Evolutionary conservation across 371 early-diverging fungal genomes (phyloP), one percentile per base, ranked within the genome.

Genomic region (Furculomyces boomerangus): DNA sequence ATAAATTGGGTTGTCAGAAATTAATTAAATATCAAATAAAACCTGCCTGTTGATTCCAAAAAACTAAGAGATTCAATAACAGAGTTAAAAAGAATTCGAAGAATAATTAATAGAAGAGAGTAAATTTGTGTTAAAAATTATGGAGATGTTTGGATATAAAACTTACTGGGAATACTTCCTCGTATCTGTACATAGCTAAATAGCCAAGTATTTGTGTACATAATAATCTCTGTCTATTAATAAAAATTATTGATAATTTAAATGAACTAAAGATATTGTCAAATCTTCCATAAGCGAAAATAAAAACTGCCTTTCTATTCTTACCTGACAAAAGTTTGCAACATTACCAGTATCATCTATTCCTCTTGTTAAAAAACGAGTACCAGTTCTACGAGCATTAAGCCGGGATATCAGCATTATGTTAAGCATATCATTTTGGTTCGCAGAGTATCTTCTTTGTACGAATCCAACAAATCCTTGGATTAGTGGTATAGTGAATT

Each of bases 261-360:
- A n/a, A n/a, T n/a, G n/a, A n/a, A n/a, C n/a, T n/a, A n/a, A n/a
- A n/a, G n/a, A n/a, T n/a, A n/a, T n/a, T n/a, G n/a, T n/a, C n/a
- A n/a, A n/a, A n/a, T n/a, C n/a, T n/a, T n/a, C n/a, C n/a, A n/a
- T n/a, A n/a, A n/a, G n/a, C n/a, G n/a, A n/a, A n/a, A n/a, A n/a
- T n/a, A n/a, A n/a, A n/a, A n/a, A n/a, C n/a, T n/a, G n/a, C n/a
- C n/a, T n/a, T n/a, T n/a, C n/a, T n/a, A n/a, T n/a, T n/a, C n/a
- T n/a, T n/a, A n/a, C n/a, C n/a, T 99, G 98, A 2, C 98, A 98
- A 70, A 88, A 93, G 68, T 99, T 99, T 18, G 98, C 91, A 7
- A 90, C 93, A 66, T 93, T 75, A 22, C 99, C 99, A 58, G 84
- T 81, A 58, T 94, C 93, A 62, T 99, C 90, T 26, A 95, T 80